These are phyloP conservation scores for Hymenoscyphus salicellus DNA, from an alignment of 2,329 filamentous ascomycete species.

Conservation along the genomic window DNA sequence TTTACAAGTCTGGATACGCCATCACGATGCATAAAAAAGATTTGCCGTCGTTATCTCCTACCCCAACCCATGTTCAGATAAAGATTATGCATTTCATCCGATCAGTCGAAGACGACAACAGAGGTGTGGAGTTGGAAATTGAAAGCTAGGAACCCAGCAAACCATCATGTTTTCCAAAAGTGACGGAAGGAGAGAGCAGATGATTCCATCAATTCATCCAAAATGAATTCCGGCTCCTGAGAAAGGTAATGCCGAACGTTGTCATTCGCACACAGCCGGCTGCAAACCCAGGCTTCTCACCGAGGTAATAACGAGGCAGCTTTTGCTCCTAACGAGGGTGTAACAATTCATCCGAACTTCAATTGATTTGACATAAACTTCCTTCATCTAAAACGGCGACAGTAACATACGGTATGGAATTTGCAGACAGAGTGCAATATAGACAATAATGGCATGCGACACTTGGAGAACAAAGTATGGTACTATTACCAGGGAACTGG, in stretches of 20 bases:
- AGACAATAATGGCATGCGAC: background rate
- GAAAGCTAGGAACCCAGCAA: too few species aligned
- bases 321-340: background rate
- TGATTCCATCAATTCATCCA: too few species aligned
- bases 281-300: background rate
- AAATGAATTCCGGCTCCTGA: too few species aligned
- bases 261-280: background rate
- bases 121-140: background rate
- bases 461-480: background rate
- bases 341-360: background rate
- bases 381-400: too few species aligned
- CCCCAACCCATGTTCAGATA: background rate
- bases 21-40: background rate
- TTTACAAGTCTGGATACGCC: background rate
- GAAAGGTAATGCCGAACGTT: too few species aligned
- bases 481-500: background rate
- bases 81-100: background rate
- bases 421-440: too few species aligned
- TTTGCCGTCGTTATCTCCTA: constrained; percentile 1
- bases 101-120: background rate
- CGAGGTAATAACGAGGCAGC: background rate
- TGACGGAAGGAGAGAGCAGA: too few species aligned
- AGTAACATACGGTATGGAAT: too few species aligned
- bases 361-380: too few species aligned
- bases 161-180: too few species aligned